Evolutionary conservation across 441 rosid species (phyloP), one percentile per base, ranked within the genome.

Genomic region (Gossypium trilobum): DNA sequence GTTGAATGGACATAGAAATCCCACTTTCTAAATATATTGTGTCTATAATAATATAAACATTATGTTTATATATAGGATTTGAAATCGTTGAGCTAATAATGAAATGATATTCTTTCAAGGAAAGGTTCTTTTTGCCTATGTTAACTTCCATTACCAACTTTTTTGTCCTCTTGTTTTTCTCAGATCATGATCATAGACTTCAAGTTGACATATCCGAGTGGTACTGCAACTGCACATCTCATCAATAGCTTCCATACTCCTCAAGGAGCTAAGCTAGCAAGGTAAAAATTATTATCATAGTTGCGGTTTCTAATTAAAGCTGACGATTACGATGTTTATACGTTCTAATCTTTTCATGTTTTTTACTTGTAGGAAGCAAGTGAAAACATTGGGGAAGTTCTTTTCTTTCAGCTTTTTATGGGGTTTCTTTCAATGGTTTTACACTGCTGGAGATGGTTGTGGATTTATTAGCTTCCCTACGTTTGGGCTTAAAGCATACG

Each of bases 361-460:
- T 51, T 55, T 59, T 60, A 44, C 57, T 51, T 79, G 54, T 68
- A 94, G 97, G 88, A 94, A 90, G 74, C 97, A 94, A 85, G 96
- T 90, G 36, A 82, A 83, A 73, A 74, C 79, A 1, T 72, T 94
- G 71, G 91, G 96, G 29, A 91, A 88, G 73, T 91, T 89, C 83
- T 91, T 94, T 80, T 86, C 91, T 59, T 75, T 91, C 56, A 91
- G 98, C 82, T 90, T 93, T 83, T 68, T 89, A 60, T 93, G 97
- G 97, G 92, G 90, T 71, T 88, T 89, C 85, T 94, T 94, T 74
- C 96, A 93, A 9, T 93, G 97, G 98, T 93, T 93, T 85, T 93
- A 79, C 70, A 84, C 93, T n/a, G 91, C 82, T 0, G 92, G 86
- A 72, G 91, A 88, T 0, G 57, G 22, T 27, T 91, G 98, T 67